Conservation (phyloP, 192 early-diverging fungal species). For the Helicostylum pulchrum region DNA sequence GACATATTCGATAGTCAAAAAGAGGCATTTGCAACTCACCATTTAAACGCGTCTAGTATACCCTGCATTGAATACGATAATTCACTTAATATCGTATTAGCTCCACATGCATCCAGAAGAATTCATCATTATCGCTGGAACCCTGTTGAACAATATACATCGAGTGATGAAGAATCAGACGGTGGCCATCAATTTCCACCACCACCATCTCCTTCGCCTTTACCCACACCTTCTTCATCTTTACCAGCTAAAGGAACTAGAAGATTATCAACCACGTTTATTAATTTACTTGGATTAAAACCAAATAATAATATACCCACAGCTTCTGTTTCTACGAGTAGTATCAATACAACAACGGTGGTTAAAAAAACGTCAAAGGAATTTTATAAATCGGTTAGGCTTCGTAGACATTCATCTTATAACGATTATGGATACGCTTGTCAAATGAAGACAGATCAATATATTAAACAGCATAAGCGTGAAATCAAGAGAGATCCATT, state of each 20-base stretch:
- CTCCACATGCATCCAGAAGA: conserved; percentile 21
- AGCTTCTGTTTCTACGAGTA: too few relatives aligned
- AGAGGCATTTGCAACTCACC: neutral
- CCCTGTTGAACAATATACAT: neutral
- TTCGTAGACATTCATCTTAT: conserved; percentile 32
- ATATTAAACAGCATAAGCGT: conserved; percentile 14
- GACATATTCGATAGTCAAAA: conserved; percentile 24
- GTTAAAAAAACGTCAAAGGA: conserved; percentile 1
- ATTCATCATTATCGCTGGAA: conserved; percentile 32
- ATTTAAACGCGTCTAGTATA: conserved; percentile 25
- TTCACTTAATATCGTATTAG: conserved; percentile 17
- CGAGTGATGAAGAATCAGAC: neutral
- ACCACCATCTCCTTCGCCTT: neutral
- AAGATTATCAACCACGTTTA: conserved; percentile 10
- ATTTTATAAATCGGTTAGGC: conserved; percentile 7
- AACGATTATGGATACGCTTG: conserved; percentile 38
- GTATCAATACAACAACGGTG: neutral
- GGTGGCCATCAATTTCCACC: neutral
- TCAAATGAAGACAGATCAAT: conserved; percentile 28
- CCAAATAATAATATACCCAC: too few relatives aligned
- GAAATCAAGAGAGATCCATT: neutral
- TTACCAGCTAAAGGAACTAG: neutral
- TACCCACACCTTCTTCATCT: neutral
- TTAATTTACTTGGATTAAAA: conserved; percentile 10
- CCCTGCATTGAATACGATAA: conserved; percentile 30